A percentile compares a stretch with the other conserved stretches of the same genome.
These are phyloP conservation scores for Mycena chlorophos DNA, from an alignment of 768 basidiomycete species.

Conservation along the genomic window DNA sequence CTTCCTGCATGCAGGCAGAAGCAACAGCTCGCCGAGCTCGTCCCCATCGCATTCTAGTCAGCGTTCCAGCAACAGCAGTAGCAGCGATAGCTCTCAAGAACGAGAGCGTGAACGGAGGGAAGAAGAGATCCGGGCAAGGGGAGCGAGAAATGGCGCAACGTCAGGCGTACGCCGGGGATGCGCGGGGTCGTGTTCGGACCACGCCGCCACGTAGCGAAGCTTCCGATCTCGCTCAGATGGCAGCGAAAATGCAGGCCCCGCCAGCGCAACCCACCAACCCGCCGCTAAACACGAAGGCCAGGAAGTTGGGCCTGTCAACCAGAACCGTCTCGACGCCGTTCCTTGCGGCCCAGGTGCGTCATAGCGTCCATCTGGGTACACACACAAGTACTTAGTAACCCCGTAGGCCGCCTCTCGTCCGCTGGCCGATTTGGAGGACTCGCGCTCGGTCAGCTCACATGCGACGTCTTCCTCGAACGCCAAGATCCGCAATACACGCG, in stretches of 20 bases:
- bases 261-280: not conserved
- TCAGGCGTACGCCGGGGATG: conserved; percentile 3
- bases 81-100: conserved; percentile 8
- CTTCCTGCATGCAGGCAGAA: conserved; percentile 3
- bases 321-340: not conserved
- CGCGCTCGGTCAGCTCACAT: conserved; percentile 17
- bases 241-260: not conserved
- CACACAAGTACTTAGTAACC: no score
- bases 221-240: not conserved
- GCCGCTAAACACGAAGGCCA: not conserved
- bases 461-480: conserved; percentile 15
- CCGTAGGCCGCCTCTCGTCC: not conserved
- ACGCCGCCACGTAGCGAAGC: not conserved
- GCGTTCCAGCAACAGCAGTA: conserved; percentile 1
- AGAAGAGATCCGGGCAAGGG: conserved; percentile 1
- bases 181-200: conserved; percentile 4
- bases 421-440: conserved; percentile 1
- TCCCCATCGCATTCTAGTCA: conserved; percentile 5
- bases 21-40: conserved; percentile 7
- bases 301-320: not conserved
- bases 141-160: not conserved
- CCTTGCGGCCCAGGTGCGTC: not conserved
- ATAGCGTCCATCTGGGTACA: no score
- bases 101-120: no score
- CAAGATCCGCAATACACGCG: not conserved